Conservation (phyloP, 371 early-diverging fungal species). For the Rhizopus microsporus region DNA sequence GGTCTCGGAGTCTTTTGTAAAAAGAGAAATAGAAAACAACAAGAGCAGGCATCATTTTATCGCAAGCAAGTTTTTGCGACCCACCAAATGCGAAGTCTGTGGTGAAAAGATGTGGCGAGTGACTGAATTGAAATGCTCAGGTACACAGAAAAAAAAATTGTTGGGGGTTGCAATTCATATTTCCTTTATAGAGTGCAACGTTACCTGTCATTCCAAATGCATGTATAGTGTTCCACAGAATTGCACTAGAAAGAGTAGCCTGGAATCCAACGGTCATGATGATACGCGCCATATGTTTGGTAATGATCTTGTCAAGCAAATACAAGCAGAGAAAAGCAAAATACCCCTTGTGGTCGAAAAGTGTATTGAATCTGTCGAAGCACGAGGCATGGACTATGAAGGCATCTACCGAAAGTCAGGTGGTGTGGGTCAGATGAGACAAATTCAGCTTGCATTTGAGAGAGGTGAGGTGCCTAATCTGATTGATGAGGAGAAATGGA, state of each 20-base stretch:
- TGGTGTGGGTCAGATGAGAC: slow-evolving; percentile 74
- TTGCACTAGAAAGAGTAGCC: slow-evolving; percentile 28
- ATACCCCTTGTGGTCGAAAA: slow-evolving; percentile 77
- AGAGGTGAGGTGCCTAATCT: slow-evolving; percentile 48
- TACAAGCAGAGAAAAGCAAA: slow-evolving; percentile 34
- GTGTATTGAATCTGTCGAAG: slow-evolving; percentile 79
- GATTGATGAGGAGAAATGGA: slow-evolving; percentile 51
- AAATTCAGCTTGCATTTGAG: slow-evolving; percentile 58
- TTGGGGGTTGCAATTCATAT: neutral
- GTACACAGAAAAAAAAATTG: slow-evolving; percentile 32
- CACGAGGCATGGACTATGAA: slow-evolving; percentile 55
- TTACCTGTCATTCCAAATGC: slow-evolving; percentile 42
- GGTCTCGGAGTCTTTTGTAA: slow-evolving; percentile 17
- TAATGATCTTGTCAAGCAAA: slow-evolving; percentile 40
- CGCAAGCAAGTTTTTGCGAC: slow-evolving; percentile 63
- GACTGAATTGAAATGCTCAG: slow-evolving; percentile 75
- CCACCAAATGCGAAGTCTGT: slow-evolving; percentile 82
- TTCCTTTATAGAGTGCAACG: slow-evolving; percentile 34
- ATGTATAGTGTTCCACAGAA: slow-evolving; percentile 31
- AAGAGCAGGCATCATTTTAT: slow-evolving; percentile 57
- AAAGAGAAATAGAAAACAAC: slow-evolving; percentile 13
- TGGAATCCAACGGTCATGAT: slow-evolving; percentile 16
- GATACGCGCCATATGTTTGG: slow-evolving; percentile 29
- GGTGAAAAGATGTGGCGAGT: slow-evolving; percentile 86
- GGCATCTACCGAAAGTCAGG: slow-evolving; percentile 94